Conservation (phyloP, 805 yeast genomes). For the Starmerella powellii region DNA sequence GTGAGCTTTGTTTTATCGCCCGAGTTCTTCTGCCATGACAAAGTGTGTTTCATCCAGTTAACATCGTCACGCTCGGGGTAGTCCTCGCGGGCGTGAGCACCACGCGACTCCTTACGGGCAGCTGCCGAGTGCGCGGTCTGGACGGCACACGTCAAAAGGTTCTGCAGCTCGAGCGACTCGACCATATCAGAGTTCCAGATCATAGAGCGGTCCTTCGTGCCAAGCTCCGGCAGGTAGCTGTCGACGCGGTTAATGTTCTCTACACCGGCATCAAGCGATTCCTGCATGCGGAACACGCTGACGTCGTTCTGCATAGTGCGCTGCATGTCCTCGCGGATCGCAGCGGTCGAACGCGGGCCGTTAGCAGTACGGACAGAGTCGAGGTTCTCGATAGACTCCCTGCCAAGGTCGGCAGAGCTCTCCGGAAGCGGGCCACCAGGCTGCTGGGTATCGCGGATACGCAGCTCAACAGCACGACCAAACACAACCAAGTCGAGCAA, state of each 20-base stretch:
- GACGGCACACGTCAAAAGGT: conserved; percentile 90
- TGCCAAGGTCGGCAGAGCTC: conserved; percentile 75
- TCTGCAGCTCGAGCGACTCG: conserved; percentile 90
- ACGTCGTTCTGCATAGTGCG: conserved; percentile 92
- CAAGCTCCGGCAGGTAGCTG: conserved; percentile 56
- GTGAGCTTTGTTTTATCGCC: conserved; percentile 63
- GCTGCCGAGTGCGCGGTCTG: conserved; percentile 93
- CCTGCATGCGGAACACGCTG: conserved; percentile 93
- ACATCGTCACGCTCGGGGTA: conserved; percentile 90
- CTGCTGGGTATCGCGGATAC: conserved; percentile 68
- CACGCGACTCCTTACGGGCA: conserved; percentile 93
- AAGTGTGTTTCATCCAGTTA: conserved; percentile 95
- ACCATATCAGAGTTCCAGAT: conserved; percentile 97
- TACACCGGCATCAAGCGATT: conserved; percentile 84
- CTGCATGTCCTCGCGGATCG: conserved; percentile 86
- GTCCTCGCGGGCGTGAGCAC: conserved; percentile 99
- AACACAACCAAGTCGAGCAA: conserved; percentile 90
- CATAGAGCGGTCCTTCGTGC: conserved; percentile 92
- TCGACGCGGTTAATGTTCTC: conserved; percentile 63
- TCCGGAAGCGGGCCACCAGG: conserved; percentile 84
- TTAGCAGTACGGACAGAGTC: conserved; percentile 75
- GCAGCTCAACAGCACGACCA: conserved; percentile 96
- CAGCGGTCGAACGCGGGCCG: conserved; percentile 76
- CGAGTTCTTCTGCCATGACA: conserved; percentile 71
- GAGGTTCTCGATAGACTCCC: conserved; percentile 78